Evolutionary conservation across 1,284 basidiomycete genomes (phyloP).

Genomic region (Ceratobasidium sp.): DNA sequence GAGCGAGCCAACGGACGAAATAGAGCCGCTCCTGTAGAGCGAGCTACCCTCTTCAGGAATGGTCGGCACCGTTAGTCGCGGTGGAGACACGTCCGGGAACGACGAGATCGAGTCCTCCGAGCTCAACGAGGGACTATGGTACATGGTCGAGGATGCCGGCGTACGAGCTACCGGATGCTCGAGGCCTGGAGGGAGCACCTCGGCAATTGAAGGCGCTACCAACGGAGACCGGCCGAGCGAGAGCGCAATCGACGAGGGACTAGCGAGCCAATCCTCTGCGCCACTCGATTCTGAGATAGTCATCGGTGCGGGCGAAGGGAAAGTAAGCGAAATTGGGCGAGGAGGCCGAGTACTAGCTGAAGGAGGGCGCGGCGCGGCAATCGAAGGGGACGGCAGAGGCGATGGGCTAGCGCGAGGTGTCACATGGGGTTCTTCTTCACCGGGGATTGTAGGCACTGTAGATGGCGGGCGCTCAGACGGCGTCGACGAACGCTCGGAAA

Average conservation of each 20-base stretch:
- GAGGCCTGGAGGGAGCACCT: constrained; percentile 37
- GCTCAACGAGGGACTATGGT: constrained; percentile 23
- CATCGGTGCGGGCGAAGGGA: constrained; percentile 42
- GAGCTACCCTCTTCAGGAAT: constrained; percentile 29
- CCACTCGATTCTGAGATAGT: constrained; percentile 21
- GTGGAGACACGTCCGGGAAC: constrained; percentile 39
- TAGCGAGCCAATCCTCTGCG: constrained; percentile 40
- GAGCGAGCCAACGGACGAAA: constrained; percentile 22
- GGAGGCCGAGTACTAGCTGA: background rate
- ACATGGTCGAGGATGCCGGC: background rate
- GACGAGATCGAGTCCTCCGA: constrained; percentile 29
- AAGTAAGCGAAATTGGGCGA: constrained; percentile 11
- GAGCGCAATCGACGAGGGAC: constrained; percentile 36
- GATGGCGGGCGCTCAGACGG: constrained; percentile 28
- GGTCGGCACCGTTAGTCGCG: constrained; percentile 20
- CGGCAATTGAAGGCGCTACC: constrained; percentile 11
- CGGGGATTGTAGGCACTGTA: constrained; percentile 10
- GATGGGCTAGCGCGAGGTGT: constrained; percentile 21
- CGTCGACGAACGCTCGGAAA: background rate
- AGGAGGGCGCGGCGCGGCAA: background rate
- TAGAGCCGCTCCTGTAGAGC: constrained; percentile 2
- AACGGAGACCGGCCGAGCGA: constrained; percentile 21
- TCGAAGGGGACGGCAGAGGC: constrained; percentile 5
- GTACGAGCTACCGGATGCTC: background rate
- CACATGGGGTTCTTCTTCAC: constrained; percentile 18